A percentile compares a stretch with the other conserved stretches of the same genome.
These are phyloP conservation scores for Anacardium occidentale DNA, from an alignment of 345 rosid genomes.

Conservation along the genomic window DNA sequence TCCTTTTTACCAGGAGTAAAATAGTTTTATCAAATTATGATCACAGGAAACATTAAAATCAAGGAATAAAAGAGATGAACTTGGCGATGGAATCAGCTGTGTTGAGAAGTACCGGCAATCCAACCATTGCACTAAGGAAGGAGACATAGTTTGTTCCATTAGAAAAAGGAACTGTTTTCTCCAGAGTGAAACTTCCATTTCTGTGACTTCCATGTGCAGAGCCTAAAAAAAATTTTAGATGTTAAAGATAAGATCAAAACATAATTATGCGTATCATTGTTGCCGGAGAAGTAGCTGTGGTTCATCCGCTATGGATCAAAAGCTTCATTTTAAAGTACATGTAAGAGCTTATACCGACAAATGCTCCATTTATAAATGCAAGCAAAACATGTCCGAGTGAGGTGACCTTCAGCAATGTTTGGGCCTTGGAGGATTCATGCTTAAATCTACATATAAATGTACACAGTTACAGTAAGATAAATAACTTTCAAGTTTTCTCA, in stretches of 20 bases:
- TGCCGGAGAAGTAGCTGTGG: neutral
- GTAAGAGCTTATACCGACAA: slow-evolving; percentile 40
- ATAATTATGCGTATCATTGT: neutral
- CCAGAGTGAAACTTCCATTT: slow-evolving; percentile 33
- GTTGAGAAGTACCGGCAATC: slow-evolving; percentile 62
- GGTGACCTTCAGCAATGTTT: slow-evolving; percentile 42
- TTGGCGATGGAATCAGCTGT: neutral
- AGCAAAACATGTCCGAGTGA: slow-evolving; percentile 67
- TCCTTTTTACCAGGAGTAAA: slow-evolving; percentile 31
- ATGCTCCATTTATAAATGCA: slow-evolving; percentile 61
- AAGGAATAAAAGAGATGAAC: neutral
- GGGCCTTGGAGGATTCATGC: slow-evolving; percentile 26
- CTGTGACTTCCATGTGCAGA: slow-evolving; percentile 53
- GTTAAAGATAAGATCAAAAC: no score
- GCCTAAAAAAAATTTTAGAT: slow-evolving; percentile 32
- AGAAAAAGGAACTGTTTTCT: slow-evolving; percentile 35
- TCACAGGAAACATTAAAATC: neutral
- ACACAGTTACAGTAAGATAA: no score
- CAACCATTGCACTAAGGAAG: slow-evolving; percentile 80
- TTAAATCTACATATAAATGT: slow-evolving; percentile 40
- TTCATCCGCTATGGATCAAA: no score
- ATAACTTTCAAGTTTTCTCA: neutral
- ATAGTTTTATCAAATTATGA: neutral
- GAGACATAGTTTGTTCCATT: slow-evolving; percentile 61
- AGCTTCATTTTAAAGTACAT: neutral